Evolutionary conservation across 2,329 filamentous ascomycete species (phyloP).

Genomic region (Colletotrichum zoysiae): DNA sequence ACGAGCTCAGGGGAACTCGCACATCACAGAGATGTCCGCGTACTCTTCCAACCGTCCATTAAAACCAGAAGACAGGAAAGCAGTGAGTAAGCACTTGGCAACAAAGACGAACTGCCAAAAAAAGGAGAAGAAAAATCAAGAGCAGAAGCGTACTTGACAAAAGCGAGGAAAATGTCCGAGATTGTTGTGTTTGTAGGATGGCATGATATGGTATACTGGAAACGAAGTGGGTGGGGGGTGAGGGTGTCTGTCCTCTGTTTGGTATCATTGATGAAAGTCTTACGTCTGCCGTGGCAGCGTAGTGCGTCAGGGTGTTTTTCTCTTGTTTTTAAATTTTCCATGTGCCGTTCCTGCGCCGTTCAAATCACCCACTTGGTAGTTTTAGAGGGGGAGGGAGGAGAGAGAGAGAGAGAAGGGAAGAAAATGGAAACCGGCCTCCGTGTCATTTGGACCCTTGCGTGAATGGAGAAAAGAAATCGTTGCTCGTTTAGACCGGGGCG

Average conservation of each 20-base stretch:
- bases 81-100: background rate
- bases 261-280: constrained; percentile 38
- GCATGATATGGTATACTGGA: constrained; percentile 39
- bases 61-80: constrained; percentile 25
- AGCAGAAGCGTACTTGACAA: constrained; percentile 17
- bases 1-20: background rate
- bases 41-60: constrained; percentile 29
- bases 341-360: constrained; percentile 39
- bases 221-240: constrained; percentile 28
- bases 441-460: constrained; percentile 15
- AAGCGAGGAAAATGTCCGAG: constrained; percentile 24
- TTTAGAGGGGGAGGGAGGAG: constrained; percentile 13
- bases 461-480: constrained; percentile 13
- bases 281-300: constrained; percentile 26
- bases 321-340: constrained; percentile 38
- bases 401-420: constrained; percentile 9
- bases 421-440: constrained; percentile 5
- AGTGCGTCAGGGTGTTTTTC: constrained; percentile 24
- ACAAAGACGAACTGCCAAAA: constrained; percentile 25
- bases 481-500: constrained; percentile 26
- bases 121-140: background rate
- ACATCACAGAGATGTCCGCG: constrained; percentile 7
- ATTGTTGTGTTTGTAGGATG: constrained; percentile 16
- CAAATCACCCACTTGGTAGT: constrained; percentile 31
- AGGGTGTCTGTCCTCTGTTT: constrained; percentile 36